Evolutionary conservation across 2,329 filamentous ascomycete genomes (phyloP).

Genomic region (Neonectria coccinea): DNA sequence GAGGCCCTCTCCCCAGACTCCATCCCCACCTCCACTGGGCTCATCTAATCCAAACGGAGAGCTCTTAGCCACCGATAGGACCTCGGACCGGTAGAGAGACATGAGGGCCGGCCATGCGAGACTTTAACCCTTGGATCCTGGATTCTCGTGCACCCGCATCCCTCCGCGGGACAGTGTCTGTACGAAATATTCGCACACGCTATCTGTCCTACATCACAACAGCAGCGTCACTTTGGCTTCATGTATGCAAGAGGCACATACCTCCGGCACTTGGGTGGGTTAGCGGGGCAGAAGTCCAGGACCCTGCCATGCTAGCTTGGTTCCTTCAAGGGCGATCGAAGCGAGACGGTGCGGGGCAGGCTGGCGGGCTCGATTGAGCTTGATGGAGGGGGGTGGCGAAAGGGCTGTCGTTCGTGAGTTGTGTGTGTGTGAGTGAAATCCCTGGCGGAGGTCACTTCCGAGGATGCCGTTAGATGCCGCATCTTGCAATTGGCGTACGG

Average conservation of each 20-base stretch:
- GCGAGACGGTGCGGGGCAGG: conserved; percentile 10
- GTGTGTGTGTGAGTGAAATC: background rate
- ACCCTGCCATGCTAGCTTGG: conserved; percentile 8
- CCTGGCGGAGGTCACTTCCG: background rate
- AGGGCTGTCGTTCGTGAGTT: background rate
- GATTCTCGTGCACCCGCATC: background rate
- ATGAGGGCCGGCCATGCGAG: too few species aligned
- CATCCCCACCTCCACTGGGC: too few species aligned
- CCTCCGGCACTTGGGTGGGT: background rate
- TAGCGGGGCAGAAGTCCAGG: background rate
- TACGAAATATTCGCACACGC: too few species aligned
- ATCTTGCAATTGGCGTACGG: too few species aligned
- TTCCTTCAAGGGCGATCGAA: conserved; percentile 10
- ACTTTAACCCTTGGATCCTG: background rate
- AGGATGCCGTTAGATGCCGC: background rate
- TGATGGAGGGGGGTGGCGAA: conserved; percentile 2
- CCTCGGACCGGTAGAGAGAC: too few species aligned
- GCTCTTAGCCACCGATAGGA: too few species aligned
- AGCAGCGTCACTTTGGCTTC: too few species aligned
- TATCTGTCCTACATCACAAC: too few species aligned
- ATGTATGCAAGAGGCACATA: background rate
- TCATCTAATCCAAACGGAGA: too few species aligned
- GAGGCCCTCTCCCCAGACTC: too few species aligned
- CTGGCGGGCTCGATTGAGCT: too few species aligned
- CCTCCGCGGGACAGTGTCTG: too few species aligned